phyloP scores from a whole-genome alignment of 148 eudicot species.

The Chenopodium berlandieri region DNA sequence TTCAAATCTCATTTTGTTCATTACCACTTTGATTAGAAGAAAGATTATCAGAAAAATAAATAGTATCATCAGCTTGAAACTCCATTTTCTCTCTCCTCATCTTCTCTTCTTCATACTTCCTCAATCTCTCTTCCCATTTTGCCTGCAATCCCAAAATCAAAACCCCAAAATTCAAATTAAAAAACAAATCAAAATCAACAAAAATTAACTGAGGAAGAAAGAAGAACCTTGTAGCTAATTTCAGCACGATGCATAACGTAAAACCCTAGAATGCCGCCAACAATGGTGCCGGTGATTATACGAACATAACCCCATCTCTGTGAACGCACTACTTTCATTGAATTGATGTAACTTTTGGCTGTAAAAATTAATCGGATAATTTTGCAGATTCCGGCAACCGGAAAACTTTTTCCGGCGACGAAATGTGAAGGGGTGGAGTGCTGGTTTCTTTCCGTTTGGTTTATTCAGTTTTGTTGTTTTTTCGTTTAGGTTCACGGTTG shows the following conservation, averaged over 20 bases:
- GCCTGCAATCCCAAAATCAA: conserved; percentile 29
- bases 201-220: not conserved
- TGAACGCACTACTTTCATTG: conserved; percentile 36
- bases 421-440: too few species aligned
- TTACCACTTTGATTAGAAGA: not conserved
- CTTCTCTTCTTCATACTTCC: conserved; percentile 45
- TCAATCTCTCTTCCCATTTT: conserved; percentile 54
- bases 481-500: too few species aligned
- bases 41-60: conserved; percentile 16
- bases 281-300: conserved; percentile 47
- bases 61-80: conserved; percentile 17
- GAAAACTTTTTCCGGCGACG: too few species aligned
- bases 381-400: too few species aligned
- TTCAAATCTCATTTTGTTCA: not conserved
- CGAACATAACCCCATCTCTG: conserved; percentile 48
- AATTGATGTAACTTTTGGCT: too few species aligned
- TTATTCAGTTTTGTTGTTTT: too few species aligned
- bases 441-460: too few species aligned
- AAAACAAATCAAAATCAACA: not conserved
- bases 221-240: conserved; percentile 43
- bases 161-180: not conserved
- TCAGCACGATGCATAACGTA: conserved; percentile 54
- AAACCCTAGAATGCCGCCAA: conserved; percentile 49
- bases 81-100: conserved; percentile 29
- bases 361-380: too few species aligned